Evolutionary conservation across 1,139 yeast species (phyloP), one percentile per base, ranked within the genome.

Genomic region (Suhomyces wounanorum): DNA sequence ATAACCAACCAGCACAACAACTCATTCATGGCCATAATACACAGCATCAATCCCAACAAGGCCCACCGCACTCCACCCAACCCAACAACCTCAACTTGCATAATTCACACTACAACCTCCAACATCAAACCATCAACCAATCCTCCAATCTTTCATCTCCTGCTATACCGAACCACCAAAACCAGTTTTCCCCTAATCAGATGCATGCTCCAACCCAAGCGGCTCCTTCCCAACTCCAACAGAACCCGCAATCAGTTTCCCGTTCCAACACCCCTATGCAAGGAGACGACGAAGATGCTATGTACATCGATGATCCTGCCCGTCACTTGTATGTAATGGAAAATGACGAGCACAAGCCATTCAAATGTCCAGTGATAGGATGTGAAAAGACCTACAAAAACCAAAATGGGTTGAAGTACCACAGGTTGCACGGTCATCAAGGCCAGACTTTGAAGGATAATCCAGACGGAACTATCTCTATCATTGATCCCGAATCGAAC

Each of bases 371-470:
- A 0, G 99, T 94, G 40, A 89, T 91, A 64, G 99, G 99, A 7
- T 94, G 99, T 71, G 98, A 92, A 62, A 94, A 94, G 76, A 92
- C 95, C 36, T 94, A 94, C 72, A 94, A 94, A 75, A 94, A 94
- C 69, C 99, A 94, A 72, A 94, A 94, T 66, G 99, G 99, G 13
- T 79, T 94, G 64, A 94, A 94, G 68, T 94, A 94, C 70, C 99
- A 94, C 71, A 81, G 97, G 58, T 76, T 89, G 58, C 99, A 94
- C 68, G 99, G 99, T 45, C 99, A 94, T 69, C 97, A 91, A 70
- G 92, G 94, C 65, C 99, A 94, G 71, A 90, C 89, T 37, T 73
- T 94, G 54, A 87, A 90, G 64, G 89, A 87, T 60, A 94, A 94
- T 66, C 88, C 92, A 14, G 98, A 94, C 67, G 99, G 99, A 8